phyloP scores from a whole-genome alignment of 2,329 filamentous ascomycete genomes.

The Fusarium domesticum region DNA sequence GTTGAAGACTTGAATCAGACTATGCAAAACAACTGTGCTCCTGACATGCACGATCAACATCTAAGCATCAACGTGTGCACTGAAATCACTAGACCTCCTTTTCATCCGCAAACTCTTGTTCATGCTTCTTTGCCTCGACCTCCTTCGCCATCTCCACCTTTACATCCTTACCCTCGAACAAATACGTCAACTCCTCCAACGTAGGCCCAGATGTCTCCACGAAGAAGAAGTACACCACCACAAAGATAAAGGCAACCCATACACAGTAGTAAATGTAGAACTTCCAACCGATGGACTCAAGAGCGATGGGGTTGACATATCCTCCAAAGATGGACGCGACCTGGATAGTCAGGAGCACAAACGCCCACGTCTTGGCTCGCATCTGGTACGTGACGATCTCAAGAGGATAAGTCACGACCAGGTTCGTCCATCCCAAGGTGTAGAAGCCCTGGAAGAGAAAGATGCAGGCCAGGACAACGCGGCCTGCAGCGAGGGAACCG shows the following conservation, averaged over 20 bases:
- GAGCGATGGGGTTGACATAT: conserved; percentile 40
- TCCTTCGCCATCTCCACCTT: conserved; percentile 20
- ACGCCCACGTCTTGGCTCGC: conserved; percentile 42
- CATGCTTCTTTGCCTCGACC: conserved; percentile 17
- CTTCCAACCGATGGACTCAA: conserved; percentile 39
- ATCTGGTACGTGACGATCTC: conserved; percentile 42
- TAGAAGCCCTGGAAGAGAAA: conserved; percentile 43
- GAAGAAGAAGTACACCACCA: conserved; percentile 41
- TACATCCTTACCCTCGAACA: conserved; percentile 18
- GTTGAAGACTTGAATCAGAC: background rate
- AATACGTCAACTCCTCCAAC: conserved; percentile 35
- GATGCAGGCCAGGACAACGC: conserved; percentile 40
- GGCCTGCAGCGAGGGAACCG: conserved; percentile 31
- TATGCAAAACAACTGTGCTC: too few relatives aligned
- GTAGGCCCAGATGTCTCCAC: conserved; percentile 38
- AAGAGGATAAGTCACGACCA: conserved; percentile 43
- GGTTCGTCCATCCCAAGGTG: conserved; percentile 42
- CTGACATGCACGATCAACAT: too few relatives aligned
- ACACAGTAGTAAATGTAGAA: conserved; percentile 43
- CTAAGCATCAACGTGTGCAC: background rate
- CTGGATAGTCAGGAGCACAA: conserved; percentile 40
- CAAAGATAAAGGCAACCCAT: conserved; percentile 38
- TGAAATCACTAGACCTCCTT: conserved; percentile 4
- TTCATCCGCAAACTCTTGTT: conserved; percentile 15
- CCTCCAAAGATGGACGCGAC: conserved; percentile 38